Evolutionary conservation across 129 eudicot genomes (phyloP).

Genomic region (Sambucus nigra): DNA sequence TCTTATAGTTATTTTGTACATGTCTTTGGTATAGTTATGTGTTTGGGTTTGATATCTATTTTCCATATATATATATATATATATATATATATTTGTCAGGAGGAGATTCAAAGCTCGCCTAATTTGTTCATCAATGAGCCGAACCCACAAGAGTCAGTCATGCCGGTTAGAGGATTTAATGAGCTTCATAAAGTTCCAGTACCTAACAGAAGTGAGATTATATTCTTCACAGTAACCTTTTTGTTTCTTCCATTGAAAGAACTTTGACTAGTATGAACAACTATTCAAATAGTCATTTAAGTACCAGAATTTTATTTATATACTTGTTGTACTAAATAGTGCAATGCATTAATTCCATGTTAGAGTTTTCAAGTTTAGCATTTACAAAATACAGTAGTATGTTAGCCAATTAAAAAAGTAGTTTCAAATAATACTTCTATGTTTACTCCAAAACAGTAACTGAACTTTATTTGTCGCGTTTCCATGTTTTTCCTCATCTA

Average conservation of each 20-base stretch:
- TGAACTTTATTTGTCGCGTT: neutral
- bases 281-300: no score
- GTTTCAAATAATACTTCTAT: slow-evolving; percentile 12
- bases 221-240: neutral
- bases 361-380: slow-evolving; percentile 2
- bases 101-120: slow-evolving; percentile 54
- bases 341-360: neutral
- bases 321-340: no score
- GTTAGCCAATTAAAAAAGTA: slow-evolving; percentile 21
- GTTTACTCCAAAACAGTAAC: slow-evolving; percentile 35
- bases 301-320: no score
- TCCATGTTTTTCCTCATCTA: neutral
- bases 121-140: slow-evolving; percentile 64
- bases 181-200: slow-evolving; percentile 87
- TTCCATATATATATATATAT: neutral
- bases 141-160: slow-evolving; percentile 34
- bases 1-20: neutral
- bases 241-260: no score
- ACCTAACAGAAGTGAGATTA: slow-evolving; percentile 74
- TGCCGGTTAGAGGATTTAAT: slow-evolving; percentile 58
- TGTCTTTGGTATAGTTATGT: neutral
- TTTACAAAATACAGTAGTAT: slow-evolving; percentile 22
- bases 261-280: no score
- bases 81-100: slow-evolving; percentile 32
- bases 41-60: neutral